Evolutionary conservation across 2,329 filamentous ascomycete genomes (phyloP), one percentile per base, ranked within the genome.

Genomic region (Knoxdaviesia capensis): DNA sequence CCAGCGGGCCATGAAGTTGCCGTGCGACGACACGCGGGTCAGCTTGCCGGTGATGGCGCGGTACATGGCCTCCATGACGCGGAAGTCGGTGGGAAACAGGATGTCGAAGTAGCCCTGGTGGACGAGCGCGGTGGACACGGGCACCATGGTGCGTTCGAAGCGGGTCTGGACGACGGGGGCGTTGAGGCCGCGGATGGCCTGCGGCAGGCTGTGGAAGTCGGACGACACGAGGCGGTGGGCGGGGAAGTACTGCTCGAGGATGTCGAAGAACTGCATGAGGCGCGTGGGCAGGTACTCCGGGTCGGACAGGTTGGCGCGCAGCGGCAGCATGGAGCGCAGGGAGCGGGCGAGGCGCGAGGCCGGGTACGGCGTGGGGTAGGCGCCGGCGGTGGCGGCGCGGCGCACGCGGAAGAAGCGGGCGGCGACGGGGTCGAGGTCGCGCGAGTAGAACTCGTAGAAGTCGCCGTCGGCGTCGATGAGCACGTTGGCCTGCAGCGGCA

Each of bases 71-170:
- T 96, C 86, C 60, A 90, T 80, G 49, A 93, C 79, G 47, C 73
- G 69, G 56, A 98, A 98, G 59, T 98, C 81, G 7, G 90, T 98
- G 0, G 90, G 90, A 63, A 98, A 98, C 55, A 98, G 77, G 52
- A 98, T 94, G 56, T 98, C 92, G 56, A 98, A 98, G 61, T 94
- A 96, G 38, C 90, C 92, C 63, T 98, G 92, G 57, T 96, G 87
- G 39, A 94, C 90, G 56, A 94, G 71, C 42, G 88, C 86, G 5
- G 90, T 98, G 5, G 76, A 71, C 9, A 98, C 90, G 36, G 87
- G 82, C 43, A 98, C 84, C 50, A 84, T 94, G 47, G 76, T 72
- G 50, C 90, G 69, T 60, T 84, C 71, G 59, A 86, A 98, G 47
- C 90, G 72, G 31, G 90, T 98, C 66, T 98, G 92, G 48, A 98